phyloP scores from a whole-genome alignment of 1,139 yeast species.

The Arxiozyma telluris region DNA sequence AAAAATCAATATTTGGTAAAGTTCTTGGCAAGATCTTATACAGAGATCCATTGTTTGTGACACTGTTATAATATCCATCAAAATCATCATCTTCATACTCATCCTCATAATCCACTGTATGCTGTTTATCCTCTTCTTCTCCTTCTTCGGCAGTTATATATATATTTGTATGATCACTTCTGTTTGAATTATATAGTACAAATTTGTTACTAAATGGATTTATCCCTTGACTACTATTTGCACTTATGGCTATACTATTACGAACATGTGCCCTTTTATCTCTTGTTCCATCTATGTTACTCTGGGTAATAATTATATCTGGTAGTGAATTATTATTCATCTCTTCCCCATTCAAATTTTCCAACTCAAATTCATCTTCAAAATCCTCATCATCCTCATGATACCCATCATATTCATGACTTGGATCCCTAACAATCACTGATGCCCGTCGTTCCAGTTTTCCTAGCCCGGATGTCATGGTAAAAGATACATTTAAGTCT shows the following conservation, averaged over 20 bases:
- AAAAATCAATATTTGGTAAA: slow-evolving; percentile 8
- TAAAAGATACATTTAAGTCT: too few species aligned
- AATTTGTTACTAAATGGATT: not conserved
- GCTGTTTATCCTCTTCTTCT: not conserved
- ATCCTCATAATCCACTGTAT: not conserved
- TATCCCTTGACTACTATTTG: not conserved
- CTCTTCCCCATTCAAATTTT: not conserved
- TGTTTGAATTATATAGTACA: not conserved
- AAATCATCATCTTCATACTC: slow-evolving; percentile 2
- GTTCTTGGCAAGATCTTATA: slow-evolving; percentile 6
- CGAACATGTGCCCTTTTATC: not conserved
- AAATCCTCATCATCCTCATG: not conserved
- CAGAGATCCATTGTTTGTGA: not conserved
- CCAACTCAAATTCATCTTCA: slow-evolving; percentile 1
- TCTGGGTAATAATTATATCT: too few species aligned
- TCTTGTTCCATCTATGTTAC: not conserved
- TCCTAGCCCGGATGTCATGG: not conserved
- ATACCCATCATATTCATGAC: slow-evolving; percentile 2
- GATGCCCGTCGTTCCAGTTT: slow-evolving; percentile 1
- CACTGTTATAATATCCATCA: slow-evolving; percentile 1
- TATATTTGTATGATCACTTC: not conserved
- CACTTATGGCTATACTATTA: not conserved
- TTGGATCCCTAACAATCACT: not conserved
- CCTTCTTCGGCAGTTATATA: not conserved
- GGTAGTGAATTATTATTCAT: not conserved